phyloP scores from a whole-genome alignment of 1,284 basidiomycete genomes.

The Apiotrichum veenhuisii region DNA sequence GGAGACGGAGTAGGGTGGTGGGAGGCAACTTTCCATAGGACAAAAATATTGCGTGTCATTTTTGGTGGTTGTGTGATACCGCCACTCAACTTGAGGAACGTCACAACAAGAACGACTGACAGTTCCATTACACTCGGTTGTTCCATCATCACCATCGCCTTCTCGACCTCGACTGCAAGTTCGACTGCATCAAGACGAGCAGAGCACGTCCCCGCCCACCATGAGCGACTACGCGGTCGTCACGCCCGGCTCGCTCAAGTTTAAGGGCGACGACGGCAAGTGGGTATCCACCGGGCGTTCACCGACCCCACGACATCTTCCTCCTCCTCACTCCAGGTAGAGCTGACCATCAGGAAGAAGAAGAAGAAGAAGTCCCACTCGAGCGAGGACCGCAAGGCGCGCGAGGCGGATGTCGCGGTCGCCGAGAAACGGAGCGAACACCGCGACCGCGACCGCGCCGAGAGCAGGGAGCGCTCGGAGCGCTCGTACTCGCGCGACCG shows the following conservation, averaged over 20 bases:
- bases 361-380: constrained; percentile 77
- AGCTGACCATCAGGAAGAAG: constrained; percentile 15
- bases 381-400: constrained; percentile 26
- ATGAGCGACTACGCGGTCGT: constrained; percentile 68
- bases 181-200: too few relatives aligned
- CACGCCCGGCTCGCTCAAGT: constrained; percentile 82
- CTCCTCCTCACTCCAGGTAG: not conserved
- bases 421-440: constrained; percentile 45
- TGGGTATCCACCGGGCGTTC: constrained; percentile 49
- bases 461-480: not conserved
- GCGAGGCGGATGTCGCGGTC: constrained; percentile 36
- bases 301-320: not conserved
- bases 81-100: not conserved
- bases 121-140: not conserved
- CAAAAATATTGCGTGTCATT: not conserved
- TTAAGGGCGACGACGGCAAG: constrained; percentile 82
- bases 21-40: not conserved
- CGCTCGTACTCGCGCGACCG: not conserved
- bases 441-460: constrained; percentile 3
- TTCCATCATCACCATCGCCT: too few relatives aligned
- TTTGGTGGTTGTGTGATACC: not conserved
- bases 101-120: not conserved
- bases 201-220: constrained; percentile 45
- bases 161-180: too few relatives aligned
- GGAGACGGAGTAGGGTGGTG: too few relatives aligned